Conservation (phyloP, 2,329 filamentous ascomycete species). For the Aspergillus ochraceus region DNA sequence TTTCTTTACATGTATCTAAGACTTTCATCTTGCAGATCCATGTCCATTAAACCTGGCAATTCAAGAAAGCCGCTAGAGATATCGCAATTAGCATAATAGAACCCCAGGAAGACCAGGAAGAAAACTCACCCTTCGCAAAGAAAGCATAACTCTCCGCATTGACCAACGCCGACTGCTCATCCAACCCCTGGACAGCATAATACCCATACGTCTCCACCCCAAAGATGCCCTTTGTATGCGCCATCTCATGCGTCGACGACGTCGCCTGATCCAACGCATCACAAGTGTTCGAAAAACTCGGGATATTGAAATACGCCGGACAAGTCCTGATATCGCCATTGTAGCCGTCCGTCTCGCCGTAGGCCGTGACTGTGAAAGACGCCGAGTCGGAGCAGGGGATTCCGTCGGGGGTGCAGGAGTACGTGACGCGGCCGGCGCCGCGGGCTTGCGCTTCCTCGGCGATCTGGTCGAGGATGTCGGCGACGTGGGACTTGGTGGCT, state of each 20-base stretch:
- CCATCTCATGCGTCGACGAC: conserved; percentile 3
- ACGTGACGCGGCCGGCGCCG: background rate
- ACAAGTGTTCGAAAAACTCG: background rate
- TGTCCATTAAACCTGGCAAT: background rate
- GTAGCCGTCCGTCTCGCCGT: conserved; percentile 2
- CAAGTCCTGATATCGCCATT: conserved; percentile 3
- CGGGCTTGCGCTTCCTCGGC: background rate
- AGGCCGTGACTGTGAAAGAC: background rate
- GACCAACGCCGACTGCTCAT: background rate
- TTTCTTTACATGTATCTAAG: background rate
- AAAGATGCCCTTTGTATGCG: conserved; percentile 5
- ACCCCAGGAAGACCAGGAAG: background rate
- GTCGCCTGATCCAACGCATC: conserved; percentile 2
- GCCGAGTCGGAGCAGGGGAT: background rate
- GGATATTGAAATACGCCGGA: conserved; percentile 4
- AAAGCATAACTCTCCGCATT: conserved; percentile 8
- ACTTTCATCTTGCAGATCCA: too few relatives aligned
- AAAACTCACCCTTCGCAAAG: conserved; percentile 5
- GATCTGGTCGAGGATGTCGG: background rate
- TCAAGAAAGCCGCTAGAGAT: conserved; percentile 1
- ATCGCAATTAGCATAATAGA: background rate
- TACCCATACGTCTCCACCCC: conserved; percentile 4
- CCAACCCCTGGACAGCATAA: background rate
- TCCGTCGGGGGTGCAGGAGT: conserved; percentile 3
- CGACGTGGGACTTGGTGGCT: background rate